Base-by-base conservation (phyloP, 2,329 filamentous ascomycete species). In the Pyrenochaeta sp. region DNA sequence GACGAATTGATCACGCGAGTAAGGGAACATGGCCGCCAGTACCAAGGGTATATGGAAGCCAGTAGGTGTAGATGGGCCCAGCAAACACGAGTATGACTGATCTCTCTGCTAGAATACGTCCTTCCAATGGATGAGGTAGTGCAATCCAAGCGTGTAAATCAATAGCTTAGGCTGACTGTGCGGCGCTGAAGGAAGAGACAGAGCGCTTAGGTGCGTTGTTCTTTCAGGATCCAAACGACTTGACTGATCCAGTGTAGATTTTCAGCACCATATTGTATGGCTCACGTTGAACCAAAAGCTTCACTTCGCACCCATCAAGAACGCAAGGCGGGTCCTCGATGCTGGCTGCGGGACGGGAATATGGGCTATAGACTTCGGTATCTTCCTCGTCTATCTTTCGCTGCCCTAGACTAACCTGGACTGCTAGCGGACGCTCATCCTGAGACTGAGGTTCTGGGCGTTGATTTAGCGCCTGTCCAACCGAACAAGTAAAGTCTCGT, bases 281-380 rank as follows among this genome's bases (percentile, higher is more conserved):
- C 71, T 80, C 5, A 65, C 75, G 0, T 54, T 81, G 13, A 67
- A 76, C 22, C 67, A 77, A 12, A 67, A 71, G 15, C 73, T 81
- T 1, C 73, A 67, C 47, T 68, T 76, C 15, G 78, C 79, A 2
- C 79, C 79, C 1, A 61, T 80, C 22, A 46, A 63, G 7, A 58
- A 70, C 5, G 59, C 72, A 5, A 72, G 69, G 27, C 65, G 70
- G 3, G 69, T 74, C 9, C 67, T 81, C 9, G 78, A 80, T 50
- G 48, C 77, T 19, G 75, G 74, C 3, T 77, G 73, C 2, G 76
- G 75, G 6, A 77, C 75, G 1, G 75, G 76, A 4, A 79, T 79
- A 58, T 71, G 80, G 79, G 53, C 79, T 59, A 61, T 81, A n/a
- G 75, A 78, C 42, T 69, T 77, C 56, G 76, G 74, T 65, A 67